Evolutionary conservation across 208 protist genomes (phyloP).

Genomic region (Crithidia thermophila): DNA sequence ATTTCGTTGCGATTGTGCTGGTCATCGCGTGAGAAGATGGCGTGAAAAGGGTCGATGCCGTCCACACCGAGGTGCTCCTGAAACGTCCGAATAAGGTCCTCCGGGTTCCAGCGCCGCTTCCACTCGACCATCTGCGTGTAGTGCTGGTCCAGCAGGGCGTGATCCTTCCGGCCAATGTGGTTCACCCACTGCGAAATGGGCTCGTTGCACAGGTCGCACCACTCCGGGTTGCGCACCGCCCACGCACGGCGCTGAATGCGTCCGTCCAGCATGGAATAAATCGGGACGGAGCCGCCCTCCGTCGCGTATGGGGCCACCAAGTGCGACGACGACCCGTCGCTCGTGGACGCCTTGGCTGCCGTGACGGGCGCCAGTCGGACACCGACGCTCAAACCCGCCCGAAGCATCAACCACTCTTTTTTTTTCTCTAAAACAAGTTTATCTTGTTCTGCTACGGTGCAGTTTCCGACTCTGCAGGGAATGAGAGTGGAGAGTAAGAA

Average conservation of each 20-base stretch:
- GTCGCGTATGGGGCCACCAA: slow-evolving; percentile 65
- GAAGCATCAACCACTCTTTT: too few species aligned
- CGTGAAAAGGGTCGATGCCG: slow-evolving; percentile 53
- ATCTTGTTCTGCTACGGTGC: too few species aligned
- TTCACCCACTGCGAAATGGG: slow-evolving; percentile 87
- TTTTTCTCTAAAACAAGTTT: too few species aligned
- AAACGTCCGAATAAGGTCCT: slow-evolving; percentile 58
- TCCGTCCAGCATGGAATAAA: slow-evolving; percentile 86
- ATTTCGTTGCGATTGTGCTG: slow-evolving; percentile 70
- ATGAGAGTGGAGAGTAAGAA: too few species aligned
- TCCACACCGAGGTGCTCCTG: slow-evolving; percentile 58
- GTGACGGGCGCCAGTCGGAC: slow-evolving; percentile 3
- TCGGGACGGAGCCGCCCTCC: slow-evolving; percentile 84
- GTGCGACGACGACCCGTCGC: background rate
- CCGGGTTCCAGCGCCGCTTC: slow-evolving; percentile 81
- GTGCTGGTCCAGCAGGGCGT: slow-evolving; percentile 89
- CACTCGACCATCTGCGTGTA: slow-evolving; percentile 84
- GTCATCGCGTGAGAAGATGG: slow-evolving; percentile 55
- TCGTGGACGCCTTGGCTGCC: slow-evolving; percentile 5
- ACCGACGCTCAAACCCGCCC: too few species aligned
- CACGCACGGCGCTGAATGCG: slow-evolving; percentile 88
- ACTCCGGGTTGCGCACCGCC: slow-evolving; percentile 80
- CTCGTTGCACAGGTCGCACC: slow-evolving; percentile 92
- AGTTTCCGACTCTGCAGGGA: too few species aligned
- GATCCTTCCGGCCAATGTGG: slow-evolving; percentile 89